These are phyloP conservation scores for Phaeophleospora eucalypticola DNA, from an alignment of 2,329 filamentous ascomycete genomes.

Conservation along the genomic window DNA sequence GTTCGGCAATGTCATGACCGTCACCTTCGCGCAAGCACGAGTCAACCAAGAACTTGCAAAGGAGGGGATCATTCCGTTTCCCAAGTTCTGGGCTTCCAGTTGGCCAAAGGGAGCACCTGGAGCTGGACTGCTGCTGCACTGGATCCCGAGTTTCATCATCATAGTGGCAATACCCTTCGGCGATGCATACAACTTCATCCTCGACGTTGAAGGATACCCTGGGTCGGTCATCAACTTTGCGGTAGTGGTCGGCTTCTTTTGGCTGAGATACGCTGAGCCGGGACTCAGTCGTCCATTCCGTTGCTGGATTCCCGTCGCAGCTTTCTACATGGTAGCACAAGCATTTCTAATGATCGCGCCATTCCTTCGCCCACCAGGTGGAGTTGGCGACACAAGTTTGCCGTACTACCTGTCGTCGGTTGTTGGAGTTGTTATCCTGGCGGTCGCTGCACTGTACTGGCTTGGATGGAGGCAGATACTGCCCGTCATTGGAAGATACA, in stretches of 20 bases:
- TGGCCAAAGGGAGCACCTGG: conserved; percentile 58
- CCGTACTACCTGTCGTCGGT: conserved; percentile 45
- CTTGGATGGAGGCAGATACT: conserved; percentile 7
- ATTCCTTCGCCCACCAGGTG: conserved; percentile 39
- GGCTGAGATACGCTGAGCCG: conserved; percentile 56
- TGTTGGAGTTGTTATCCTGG: conserved; percentile 38
- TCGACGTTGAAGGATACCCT: conserved; percentile 67
- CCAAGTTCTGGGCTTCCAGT: conserved; percentile 59
- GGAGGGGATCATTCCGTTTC: conserved; percentile 59
- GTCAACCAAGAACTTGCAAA: conserved; percentile 58
- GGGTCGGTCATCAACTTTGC: conserved; percentile 58
- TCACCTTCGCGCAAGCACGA: conserved; percentile 53
- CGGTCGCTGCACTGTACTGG: conserved; percentile 4
- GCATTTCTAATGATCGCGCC: conserved; percentile 40
- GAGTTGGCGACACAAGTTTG: conserved; percentile 39
- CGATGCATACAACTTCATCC: conserved; percentile 62
- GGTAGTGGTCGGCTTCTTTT: conserved; percentile 55
- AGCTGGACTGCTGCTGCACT: conserved; percentile 56
- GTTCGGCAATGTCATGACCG: conserved; percentile 56
- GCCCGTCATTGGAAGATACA: conserved; percentile 6
- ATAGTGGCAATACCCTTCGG: conserved; percentile 58
- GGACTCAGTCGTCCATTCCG: conserved; percentile 60
- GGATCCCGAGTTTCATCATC: conserved; percentile 56
- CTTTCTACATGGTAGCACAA: conserved; percentile 39
- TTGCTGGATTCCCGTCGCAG: conserved; percentile 58